Conservation (phyloP, 2,329 filamentous ascomycete species). For the Aspergillus ustus region DNA sequence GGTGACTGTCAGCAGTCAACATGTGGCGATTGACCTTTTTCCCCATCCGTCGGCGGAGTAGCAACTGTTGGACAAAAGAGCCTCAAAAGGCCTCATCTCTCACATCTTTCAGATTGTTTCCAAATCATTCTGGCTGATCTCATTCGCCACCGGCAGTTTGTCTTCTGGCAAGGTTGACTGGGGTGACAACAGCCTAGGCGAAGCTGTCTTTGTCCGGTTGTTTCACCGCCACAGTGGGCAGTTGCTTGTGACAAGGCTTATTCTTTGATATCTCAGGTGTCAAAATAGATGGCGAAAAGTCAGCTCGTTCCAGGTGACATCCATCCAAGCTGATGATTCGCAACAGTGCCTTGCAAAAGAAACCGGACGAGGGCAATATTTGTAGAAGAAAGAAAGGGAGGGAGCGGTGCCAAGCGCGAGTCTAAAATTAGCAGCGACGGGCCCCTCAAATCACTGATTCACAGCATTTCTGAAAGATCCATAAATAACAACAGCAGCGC, state of each 20-base stretch:
- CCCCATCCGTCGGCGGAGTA: background rate
- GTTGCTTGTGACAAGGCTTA: background rate
- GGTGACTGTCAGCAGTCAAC: background rate
- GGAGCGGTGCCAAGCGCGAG: slow-evolving; percentile 1
- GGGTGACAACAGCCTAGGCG: background rate
- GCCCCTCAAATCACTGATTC: slow-evolving; percentile 1
- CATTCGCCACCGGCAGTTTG: background rate
- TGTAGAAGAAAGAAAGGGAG: background rate
- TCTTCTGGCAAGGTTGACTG: background rate
- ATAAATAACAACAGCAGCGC: slow-evolving; percentile 13
- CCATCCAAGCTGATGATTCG: background rate
- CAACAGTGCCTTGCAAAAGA: background rate
- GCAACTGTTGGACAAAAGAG: background rate
- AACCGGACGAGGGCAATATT: background rate
- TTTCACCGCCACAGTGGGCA: background rate
- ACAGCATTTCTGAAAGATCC: slow-evolving; percentile 1
- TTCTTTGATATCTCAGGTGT: background rate
- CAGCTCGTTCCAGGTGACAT: background rate
- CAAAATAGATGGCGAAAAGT: background rate
- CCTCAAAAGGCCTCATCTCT: background rate
- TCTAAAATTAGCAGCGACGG: slow-evolving; percentile 11
- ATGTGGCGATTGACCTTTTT: background rate
- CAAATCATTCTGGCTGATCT: background rate
- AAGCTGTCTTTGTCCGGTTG: background rate
- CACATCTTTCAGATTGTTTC: background rate